Base-by-base conservation (phyloP, 2,329 filamentous ascomycete genomes). In the Xylariales sp. region DNA sequence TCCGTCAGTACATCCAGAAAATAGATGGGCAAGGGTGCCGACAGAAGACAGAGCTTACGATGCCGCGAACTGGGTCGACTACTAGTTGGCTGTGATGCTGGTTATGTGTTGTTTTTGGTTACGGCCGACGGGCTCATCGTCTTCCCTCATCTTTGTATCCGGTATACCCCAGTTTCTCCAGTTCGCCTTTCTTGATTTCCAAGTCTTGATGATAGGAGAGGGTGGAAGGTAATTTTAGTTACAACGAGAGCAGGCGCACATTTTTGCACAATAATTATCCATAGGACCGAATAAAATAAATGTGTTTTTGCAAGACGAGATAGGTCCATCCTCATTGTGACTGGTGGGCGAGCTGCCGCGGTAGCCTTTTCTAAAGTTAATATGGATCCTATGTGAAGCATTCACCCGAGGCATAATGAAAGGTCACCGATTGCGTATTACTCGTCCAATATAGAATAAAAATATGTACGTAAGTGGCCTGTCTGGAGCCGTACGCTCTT, bases 1-100 rank as follows among this genome's bases (percentile, higher is more conserved):
- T 77, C 70, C 45, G 75, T 54, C 3, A 78, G 67, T 43, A 71
- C 57, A 63, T 72, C 36, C 49, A 55, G 16, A 63, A 41, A 41
- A 12, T 34, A 6, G 59, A 18, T 34, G 39, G 18, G 39, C 56
- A 61, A 30, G 23, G 34, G 28, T 12, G 49, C 39, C 36, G 28
- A 32, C 10, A 16, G 50, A 57, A 10, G 30, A 57, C 18, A 30
- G 3, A n/a, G 12, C 52, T 39, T 23, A 43, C 12, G 28, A 6
- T 36, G 14, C 48, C 2, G 36, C 39, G 18, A 46, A 30, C 8
- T 39, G 10, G 34, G 9, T 7, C 12, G 60, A 23, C 43, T 56
- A 12, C 30, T 28, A 45, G 3, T 30, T 52, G 12, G 48, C 50
- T 9, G 9, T 41, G 12, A 30, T 46, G 4, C 16, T n/a, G 16